phyloP scores from a whole-genome alignment of 1,139 yeast species.

The Pichia sp. region DNA sequence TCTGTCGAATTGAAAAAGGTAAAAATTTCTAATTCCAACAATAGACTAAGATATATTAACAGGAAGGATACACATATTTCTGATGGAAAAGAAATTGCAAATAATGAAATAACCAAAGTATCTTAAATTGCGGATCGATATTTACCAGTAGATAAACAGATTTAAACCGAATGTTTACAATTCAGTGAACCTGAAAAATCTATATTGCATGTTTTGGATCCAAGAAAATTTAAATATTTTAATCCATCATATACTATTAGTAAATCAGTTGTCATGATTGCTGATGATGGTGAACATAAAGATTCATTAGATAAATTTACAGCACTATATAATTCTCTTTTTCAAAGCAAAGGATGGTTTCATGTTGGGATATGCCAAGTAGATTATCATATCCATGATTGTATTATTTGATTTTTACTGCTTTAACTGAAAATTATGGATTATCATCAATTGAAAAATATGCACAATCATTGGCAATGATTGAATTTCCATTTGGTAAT shows the following conservation, averaged over 20 bases:
- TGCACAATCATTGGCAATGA: slow-evolving; percentile 60
- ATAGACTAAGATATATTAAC: slow-evolving; percentile 47
- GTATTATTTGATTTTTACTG: slow-evolving; percentile 56
- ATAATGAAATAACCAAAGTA: slow-evolving; percentile 32
- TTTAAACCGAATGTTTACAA: slow-evolving; percentile 12
- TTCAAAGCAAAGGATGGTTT: slow-evolving; percentile 48
- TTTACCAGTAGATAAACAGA: slow-evolving; percentile 31
- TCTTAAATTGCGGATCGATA: slow-evolving; percentile 42
- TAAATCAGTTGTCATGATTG: slow-evolving; percentile 55
- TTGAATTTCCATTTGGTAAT: slow-evolving; percentile 58
- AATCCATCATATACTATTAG: slow-evolving; percentile 49
- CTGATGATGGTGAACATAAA: slow-evolving; percentile 45
- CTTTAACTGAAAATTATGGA: neutral
- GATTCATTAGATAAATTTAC: slow-evolving; percentile 68
- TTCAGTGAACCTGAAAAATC: slow-evolving; percentile 36
- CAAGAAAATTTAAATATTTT: slow-evolving; percentile 41
- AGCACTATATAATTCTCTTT: slow-evolving; percentile 58
- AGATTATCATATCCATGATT: slow-evolving; percentile 50
- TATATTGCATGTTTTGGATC: slow-evolving; percentile 57
- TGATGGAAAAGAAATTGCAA: slow-evolving; percentile 40
- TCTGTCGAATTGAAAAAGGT: slow-evolving; percentile 32
- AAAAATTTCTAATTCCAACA: slow-evolving; percentile 48
- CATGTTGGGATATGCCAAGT: slow-evolving; percentile 67
- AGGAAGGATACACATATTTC: slow-evolving; percentile 38
- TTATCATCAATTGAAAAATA: slow-evolving; percentile 10